Conservation (phyloP, 768 basidiomycete species). For the Suillus hirtellus region DNA sequence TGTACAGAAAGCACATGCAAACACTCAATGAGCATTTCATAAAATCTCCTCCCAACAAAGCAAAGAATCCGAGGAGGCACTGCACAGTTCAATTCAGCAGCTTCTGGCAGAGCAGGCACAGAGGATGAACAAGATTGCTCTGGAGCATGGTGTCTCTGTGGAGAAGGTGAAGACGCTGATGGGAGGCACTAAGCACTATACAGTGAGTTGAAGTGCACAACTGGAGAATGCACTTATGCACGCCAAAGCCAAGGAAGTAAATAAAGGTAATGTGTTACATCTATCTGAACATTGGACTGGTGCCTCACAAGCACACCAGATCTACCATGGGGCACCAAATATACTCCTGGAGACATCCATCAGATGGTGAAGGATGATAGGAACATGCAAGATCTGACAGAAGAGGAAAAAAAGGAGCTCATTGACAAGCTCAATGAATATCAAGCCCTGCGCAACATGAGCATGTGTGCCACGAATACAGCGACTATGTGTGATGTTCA, state of each 20-base stretch:
- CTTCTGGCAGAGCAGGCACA: too few relatives aligned
- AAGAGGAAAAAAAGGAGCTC: background rate
- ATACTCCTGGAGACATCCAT: background rate
- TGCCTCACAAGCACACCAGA: background rate
- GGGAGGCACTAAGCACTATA: background rate
- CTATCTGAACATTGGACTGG: background rate
- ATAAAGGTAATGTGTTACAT: background rate
- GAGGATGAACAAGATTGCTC: background rate
- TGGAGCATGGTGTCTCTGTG: background rate
- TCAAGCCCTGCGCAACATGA: background rate
- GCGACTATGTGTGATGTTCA: conserved; percentile 10
- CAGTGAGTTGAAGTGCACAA: background rate
- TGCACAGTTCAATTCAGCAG: too few relatives aligned
- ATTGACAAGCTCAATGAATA: conserved; percentile 5
- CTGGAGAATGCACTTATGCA: conserved; percentile 5
- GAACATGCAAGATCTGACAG: conserved; percentile 4
- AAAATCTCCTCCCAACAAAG: too few relatives aligned
- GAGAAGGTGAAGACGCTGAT: conserved; percentile 8
- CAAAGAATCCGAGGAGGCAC: too few relatives aligned
- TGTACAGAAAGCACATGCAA: too few relatives aligned
- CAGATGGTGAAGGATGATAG: background rate
- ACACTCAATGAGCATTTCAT: too few relatives aligned
- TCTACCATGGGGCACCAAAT: background rate
- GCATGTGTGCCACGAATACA: conserved; percentile 6
- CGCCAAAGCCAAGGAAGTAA: conserved; percentile 5